phyloP scores from a whole-genome alignment of 2,329 filamentous ascomycete species.

The Epicoccum sorghinum region DNA sequence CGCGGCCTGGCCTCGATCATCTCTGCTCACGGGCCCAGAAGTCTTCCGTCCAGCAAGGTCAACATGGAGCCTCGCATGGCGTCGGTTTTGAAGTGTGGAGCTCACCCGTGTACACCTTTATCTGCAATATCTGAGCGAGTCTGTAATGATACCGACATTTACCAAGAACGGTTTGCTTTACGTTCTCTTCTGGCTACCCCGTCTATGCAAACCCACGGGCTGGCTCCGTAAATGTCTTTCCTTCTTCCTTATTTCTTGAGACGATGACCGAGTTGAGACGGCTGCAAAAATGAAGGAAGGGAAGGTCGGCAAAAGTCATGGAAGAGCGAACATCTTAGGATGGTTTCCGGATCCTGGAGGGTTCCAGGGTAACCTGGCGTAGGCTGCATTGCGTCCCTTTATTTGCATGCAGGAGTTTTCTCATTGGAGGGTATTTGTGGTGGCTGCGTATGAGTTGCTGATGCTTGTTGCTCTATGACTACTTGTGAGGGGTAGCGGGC shows the following conservation, averaged over 20 bases:
- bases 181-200: slow-evolving; percentile 39
- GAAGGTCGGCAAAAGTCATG: slow-evolving; percentile 42
- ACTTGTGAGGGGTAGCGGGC: slow-evolving; percentile 7
- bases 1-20: slow-evolving; percentile 44
- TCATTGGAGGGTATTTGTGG: slow-evolving; percentile 35
- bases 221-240: slow-evolving; percentile 43
- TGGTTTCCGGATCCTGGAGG: slow-evolving; percentile 29
- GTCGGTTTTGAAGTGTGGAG: slow-evolving; percentile 42
- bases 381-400: slow-evolving; percentile 34
- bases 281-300: slow-evolving; percentile 35
- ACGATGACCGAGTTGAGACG: slow-evolving; percentile 35
- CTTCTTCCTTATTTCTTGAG: slow-evolving; percentile 37
- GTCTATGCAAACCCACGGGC: slow-evolving; percentile 37
- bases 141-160: slow-evolving; percentile 49
- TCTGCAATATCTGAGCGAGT: slow-evolving; percentile 46
- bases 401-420: slow-evolving; percentile 47
- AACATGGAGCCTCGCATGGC: slow-evolving; percentile 46
- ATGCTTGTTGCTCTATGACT: slow-evolving; percentile 12
- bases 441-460: slow-evolving; percentile 28
- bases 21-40: slow-evolving; percentile 39
- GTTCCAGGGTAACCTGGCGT: slow-evolving; percentile 32
- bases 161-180: slow-evolving; percentile 44
- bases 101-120: slow-evolving; percentile 44
- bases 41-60: slow-evolving; percentile 40
- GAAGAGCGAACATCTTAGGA: slow-evolving; percentile 38